These are phyloP conservation scores for Fomitopsis palustris DNA, from an alignment of 1,284 basidiomycete genomes.

Conservation along the genomic window DNA sequence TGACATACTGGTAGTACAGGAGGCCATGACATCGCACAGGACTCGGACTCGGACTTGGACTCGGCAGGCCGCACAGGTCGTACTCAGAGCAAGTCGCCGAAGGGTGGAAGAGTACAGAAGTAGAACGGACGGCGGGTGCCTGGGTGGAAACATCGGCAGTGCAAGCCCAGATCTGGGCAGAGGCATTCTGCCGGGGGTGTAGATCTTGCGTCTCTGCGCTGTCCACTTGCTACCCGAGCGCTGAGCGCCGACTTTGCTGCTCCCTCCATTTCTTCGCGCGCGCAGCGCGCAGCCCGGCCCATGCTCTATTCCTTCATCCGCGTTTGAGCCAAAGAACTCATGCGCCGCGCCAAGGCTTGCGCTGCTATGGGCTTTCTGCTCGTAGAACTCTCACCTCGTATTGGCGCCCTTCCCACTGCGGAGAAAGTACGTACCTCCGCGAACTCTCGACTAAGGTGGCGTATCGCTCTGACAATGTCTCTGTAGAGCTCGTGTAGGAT, in stretches of 20 bases:
- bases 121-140: neutral
- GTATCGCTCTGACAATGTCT: neutral
- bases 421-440: neutral
- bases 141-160: neutral
- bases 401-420: neutral
- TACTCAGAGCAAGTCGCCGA: no score
- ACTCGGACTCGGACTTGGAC: no score
- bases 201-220: neutral
- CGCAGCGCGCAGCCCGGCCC: neutral
- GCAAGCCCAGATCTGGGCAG: neutral
- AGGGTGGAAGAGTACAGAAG: no score
- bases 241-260: neutral
- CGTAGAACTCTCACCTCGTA: neutral
- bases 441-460: neutral
- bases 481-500: neutral
- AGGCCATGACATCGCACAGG: no score
- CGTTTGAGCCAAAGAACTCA: neutral
- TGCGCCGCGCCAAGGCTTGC: neutral
- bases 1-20: no score
- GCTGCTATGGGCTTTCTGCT: neutral
- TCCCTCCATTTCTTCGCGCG: neutral
- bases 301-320: neutral
- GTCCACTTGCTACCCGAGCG: neutral
- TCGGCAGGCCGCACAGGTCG: no score
- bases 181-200: neutral